phyloP scores from a whole-genome alignment of 805 yeast genomes.

The Metschnikowia kofuensis region DNA sequence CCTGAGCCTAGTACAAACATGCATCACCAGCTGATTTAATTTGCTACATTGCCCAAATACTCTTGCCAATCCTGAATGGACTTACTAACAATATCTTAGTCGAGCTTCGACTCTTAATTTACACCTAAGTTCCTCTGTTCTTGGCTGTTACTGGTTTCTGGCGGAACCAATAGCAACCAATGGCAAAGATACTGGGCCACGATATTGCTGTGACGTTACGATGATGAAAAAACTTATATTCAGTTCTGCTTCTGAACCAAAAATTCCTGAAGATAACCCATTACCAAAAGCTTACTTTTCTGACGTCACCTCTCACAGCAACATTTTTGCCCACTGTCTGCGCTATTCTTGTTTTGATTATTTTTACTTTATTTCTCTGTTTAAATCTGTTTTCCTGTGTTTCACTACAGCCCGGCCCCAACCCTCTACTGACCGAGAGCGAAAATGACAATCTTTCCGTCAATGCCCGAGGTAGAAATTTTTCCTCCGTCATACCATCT shows the following conservation, averaged over 20 bases:
- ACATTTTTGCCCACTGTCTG: neutral
- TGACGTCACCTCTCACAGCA: conserved; percentile 24
- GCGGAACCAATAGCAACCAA: conserved; percentile 14
- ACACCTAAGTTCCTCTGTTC: neutral
- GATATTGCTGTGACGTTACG: conserved; percentile 17
- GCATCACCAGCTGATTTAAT: conserved; percentile 93
- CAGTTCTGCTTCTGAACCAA: conserved; percentile 98
- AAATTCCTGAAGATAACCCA: conserved; percentile 67
- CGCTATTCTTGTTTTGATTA: neutral
- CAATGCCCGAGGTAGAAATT: conserved; percentile 73
- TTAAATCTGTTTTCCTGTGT: no score
- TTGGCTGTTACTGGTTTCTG: conserved; percentile 14
- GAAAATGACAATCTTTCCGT: conserved; percentile 87
- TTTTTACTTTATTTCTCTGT: neutral
- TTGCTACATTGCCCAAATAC: conserved; percentile 1
- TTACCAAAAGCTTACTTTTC: conserved; percentile 59
- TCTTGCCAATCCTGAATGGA: neutral
- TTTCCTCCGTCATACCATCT: conserved; percentile 47
- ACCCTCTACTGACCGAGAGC: conserved; percentile 7
- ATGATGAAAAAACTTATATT: conserved; percentile 63
- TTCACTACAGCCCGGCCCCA: no score
- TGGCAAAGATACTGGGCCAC: conserved; percentile 4
- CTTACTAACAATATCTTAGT: conserved; percentile 1
- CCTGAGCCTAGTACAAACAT: conserved; percentile 82
- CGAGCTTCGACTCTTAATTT: neutral